Evolutionary conservation across 2,329 filamentous ascomycete species (phyloP), one percentile per base, ranked within the genome.

Genomic region (Ilyonectria robusta): DNA sequence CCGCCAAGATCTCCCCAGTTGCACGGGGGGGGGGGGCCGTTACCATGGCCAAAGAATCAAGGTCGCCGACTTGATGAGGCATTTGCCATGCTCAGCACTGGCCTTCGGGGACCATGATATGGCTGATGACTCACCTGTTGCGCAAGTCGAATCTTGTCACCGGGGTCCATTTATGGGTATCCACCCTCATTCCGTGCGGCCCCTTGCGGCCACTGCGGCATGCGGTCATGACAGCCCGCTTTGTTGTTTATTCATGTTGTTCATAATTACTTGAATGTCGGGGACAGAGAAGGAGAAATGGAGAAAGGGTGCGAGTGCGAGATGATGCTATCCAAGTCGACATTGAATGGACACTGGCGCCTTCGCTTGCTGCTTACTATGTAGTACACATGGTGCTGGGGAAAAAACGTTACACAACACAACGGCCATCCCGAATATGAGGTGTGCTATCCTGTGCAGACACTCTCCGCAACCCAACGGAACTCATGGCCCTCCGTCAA

Each of bases 71-170:
- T 59, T 21, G 6, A 40, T 51, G 31, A 51, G 57, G 44, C 13
- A 59, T 59, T 59, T 59, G 57, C 15, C 17, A 50, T 37, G n/a
- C 15, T 8, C 15, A 50, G 46, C 33, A 59, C 56, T 29, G 21
- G 31, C 33, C 57, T 40, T 42, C 33, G 23, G 31, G 46, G 46
- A 59, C 46, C 57, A 19, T 10, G 29, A n/a, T 42, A 17, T n/a
- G n/a, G 31, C 21, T 29, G 19, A 37, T 59, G 57, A 59, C 46
- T 59, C 57, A 51, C 46, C 19, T 59, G 46, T 40, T 50, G 46
- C 26, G 29, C n/a, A 51, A 33, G 15, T 42, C n/a, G 40, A n/a
- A 17, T 7, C 17, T n/a, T 42, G 15, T n/a, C 19, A 42, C 40
- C 3, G 15, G 6, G 17, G 19, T 35, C n/a, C 17, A 42, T 13